phyloP scores from a whole-genome alignment of 2,329 filamentous ascomycete genomes.

The Lizonia empirigonia region DNA sequence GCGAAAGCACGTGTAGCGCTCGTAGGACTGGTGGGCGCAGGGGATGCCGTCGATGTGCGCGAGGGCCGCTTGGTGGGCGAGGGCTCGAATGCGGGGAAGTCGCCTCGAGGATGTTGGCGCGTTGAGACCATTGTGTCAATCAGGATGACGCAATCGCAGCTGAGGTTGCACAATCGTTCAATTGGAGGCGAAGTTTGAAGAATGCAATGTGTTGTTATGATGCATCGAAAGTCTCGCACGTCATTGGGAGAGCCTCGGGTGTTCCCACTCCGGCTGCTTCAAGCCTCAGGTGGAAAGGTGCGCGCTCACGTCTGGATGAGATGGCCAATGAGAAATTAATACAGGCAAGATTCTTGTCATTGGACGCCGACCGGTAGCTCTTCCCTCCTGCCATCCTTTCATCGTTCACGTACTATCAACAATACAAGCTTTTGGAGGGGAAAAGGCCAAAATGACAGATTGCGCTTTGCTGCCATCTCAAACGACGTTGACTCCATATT shows the following conservation, averaged over 20 bases:
- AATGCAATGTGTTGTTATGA: conserved; percentile 4
- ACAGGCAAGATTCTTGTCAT: too few relatives aligned
- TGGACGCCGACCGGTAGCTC: too few relatives aligned
- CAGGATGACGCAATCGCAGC: not conserved
- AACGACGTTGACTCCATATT: too few relatives aligned
- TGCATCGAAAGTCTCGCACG: not conserved
- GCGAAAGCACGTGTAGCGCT: conserved; percentile 13
- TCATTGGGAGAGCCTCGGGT: conserved; percentile 11
- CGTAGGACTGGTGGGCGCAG: conserved; percentile 31
- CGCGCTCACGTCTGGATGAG: not conserved
- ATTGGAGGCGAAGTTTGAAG: not conserved
- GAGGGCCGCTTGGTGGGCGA: conserved; percentile 46
- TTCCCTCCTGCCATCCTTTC: too few relatives aligned
- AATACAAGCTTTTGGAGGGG: too few relatives aligned
- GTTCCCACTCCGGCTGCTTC: not conserved
- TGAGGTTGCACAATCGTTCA: not conserved
- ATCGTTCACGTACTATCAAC: too few relatives aligned
- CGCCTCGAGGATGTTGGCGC: conserved; percentile 44
- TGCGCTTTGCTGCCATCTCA: too few relatives aligned
- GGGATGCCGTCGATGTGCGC: conserved; percentile 43
- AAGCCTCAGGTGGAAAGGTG: not conserved
- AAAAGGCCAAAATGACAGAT: too few relatives aligned
- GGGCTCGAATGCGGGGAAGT: conserved; percentile 44
- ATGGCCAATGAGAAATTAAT: too few relatives aligned
- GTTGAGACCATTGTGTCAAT: conserved; percentile 47